Base-by-base conservation (phyloP, 345 rosid genomes). In the Pistacia atlantica region DNA sequence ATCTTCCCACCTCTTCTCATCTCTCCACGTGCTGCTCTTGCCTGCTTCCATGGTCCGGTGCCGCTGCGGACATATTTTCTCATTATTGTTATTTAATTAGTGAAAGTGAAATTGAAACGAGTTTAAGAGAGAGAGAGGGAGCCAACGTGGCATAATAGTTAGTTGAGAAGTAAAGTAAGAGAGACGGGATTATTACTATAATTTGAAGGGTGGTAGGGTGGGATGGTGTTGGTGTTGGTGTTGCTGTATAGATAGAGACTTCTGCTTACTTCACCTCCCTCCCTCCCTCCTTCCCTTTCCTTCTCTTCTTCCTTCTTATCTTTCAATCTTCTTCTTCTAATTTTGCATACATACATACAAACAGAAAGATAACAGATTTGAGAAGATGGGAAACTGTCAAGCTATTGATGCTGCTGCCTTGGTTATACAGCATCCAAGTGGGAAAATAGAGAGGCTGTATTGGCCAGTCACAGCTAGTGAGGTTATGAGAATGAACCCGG, bases 351-450 rank as follows among this genome's bases (percentile, higher is more conserved):
- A 42, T 31, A 31, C 33, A 42, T 42, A 42, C 8, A 42, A 5
- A 22, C 25, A 42, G 46, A 42, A 42, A 18, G 77, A 77, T 2
- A 85, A 17, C 57, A 22, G 48, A 51, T 31, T 31, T 31, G 1
- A 11, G n/a, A 75, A 77, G 42, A 96, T 92, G 99, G 99, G 99
- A 38, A 96, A 96, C 48, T 96, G 98, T 78, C 99, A 96, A 66
- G 93, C 99, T 63, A 87, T 96, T 49, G 99, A 96, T 72, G 99
- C 99, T 1, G 99, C 98, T 1, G 99, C 97, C 22, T 79, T 96
- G 65, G 98, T 91, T 22, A 83, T 96, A 80, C 98, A 96, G 80
- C 98, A 96, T 74, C 98, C 99, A 3, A 65, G 75, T 63, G 99
- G 99, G 25, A 91, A 81, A 68, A 75, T 93, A 52, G 98, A 96